Evolutionary conservation across 768 basidiomycete genomes (phyloP).

Genomic region (Russula foetens): DNA sequence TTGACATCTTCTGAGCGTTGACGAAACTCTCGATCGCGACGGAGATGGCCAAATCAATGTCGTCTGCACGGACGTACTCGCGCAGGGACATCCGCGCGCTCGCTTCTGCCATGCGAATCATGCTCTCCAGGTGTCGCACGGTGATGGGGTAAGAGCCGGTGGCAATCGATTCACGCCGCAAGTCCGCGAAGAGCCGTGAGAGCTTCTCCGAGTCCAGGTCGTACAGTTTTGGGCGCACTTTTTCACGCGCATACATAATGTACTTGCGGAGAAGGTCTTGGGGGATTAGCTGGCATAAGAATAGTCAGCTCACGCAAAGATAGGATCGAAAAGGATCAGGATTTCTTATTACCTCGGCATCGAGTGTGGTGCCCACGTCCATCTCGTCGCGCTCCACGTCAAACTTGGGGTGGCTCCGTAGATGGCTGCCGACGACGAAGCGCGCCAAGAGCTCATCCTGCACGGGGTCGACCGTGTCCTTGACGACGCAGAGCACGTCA

Average conservation of each 20-base stretch:
- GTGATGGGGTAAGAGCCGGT: slow-evolving; percentile 99
- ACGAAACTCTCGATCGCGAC: slow-evolving; percentile 95
- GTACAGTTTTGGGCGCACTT: slow-evolving; percentile 85
- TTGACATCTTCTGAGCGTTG: slow-evolving; percentile 93
- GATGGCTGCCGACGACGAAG: slow-evolving; percentile 96
- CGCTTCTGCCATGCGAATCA: slow-evolving; percentile 99
- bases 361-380: slow-evolving; percentile 80
- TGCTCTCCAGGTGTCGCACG: slow-evolving; percentile 94
- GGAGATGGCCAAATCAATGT: slow-evolving; percentile 95
- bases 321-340: not conserved
- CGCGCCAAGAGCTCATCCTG: slow-evolving; percentile 93
- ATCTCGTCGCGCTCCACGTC: slow-evolving; percentile 84
- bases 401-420: slow-evolving; percentile 92
- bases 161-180: slow-evolving; percentile 91
- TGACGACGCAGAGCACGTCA: slow-evolving; percentile 96
- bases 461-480: slow-evolving; percentile 94
- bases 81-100: slow-evolving; percentile 97
- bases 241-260: slow-evolving; percentile 97
- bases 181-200: slow-evolving; percentile 85
- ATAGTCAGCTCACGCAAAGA: not conserved
- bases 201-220: slow-evolving; percentile 96
- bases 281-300: slow-evolving; percentile 68
- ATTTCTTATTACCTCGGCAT: slow-evolving; percentile 78
- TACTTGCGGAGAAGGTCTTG: slow-evolving; percentile 96
- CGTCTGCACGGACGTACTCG: slow-evolving; percentile 92